phyloP scores from a whole-genome alignment of 2,329 filamentous ascomycete genomes.

The Didymella exigua region DNA sequence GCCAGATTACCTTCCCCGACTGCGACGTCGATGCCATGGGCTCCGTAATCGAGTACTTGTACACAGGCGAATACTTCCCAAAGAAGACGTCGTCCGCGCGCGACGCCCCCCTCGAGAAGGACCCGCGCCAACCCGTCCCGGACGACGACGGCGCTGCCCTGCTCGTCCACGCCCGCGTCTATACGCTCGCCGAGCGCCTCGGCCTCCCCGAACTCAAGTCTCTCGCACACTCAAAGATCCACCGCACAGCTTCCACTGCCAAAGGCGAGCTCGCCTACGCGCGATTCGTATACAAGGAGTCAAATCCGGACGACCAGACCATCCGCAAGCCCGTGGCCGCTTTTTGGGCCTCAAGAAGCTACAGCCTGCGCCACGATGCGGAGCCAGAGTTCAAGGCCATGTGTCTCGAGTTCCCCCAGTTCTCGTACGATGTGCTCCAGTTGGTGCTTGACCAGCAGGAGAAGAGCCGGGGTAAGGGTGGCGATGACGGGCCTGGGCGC shows the following conservation, averaged over 20 bases:
- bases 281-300: slow-evolving; percentile 85
- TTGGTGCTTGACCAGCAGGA: slow-evolving; percentile 60
- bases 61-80: slow-evolving; percentile 87
- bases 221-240: slow-evolving; percentile 86
- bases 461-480: slow-evolving; percentile 44
- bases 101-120: slow-evolving; percentile 70
- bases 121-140: slow-evolving; percentile 67
- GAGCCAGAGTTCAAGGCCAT: slow-evolving; percentile 83
- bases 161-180: slow-evolving; percentile 85
- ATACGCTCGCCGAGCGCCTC: slow-evolving; percentile 85
- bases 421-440: slow-evolving; percentile 89
- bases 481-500: slow-evolving; percentile 26
- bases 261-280: slow-evolving; percentile 92
- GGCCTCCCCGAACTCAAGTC: slow-evolving; percentile 68
- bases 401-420: slow-evolving; percentile 88
- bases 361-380: slow-evolving; percentile 82
- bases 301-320: slow-evolving; percentile 67
- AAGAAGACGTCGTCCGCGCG: slow-evolving; percentile 62
- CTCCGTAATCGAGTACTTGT: slow-evolving; percentile 82
- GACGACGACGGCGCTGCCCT: slow-evolving; percentile 84
- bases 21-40: slow-evolving; percentile 76
- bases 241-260: slow-evolving; percentile 85
- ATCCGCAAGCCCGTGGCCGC: slow-evolving; percentile 85
- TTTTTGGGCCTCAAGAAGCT: slow-evolving; percentile 84
- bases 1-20: slow-evolving; percentile 69